Evolutionary conservation across 495 filamentous ascomycete genomes (phyloP), one percentile per base, ranked within the genome.

Genomic region (Trichoderma gamsii): DNA sequence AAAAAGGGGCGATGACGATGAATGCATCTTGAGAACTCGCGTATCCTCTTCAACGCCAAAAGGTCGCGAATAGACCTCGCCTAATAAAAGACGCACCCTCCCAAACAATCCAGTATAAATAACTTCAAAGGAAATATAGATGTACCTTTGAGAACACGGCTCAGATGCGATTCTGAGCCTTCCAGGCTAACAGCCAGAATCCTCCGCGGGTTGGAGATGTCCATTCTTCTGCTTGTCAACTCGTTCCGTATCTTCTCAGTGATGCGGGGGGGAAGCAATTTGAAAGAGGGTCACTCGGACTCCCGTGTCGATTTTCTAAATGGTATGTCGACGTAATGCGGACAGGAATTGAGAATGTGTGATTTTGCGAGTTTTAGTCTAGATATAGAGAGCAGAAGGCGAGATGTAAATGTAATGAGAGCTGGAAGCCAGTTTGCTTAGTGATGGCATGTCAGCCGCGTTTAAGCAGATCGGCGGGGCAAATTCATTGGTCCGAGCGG

Each of bases 121-220:
- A 38, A 52, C 21, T 38, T n/a, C 67, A 51, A 66, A 52, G 38
- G 38, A 41, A 49, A 65, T 67, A 41, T 35, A 43, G 13, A 15
- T 35, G 52, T 69, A 79, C 81, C 81, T 73, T 77, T 80, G 66
- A 83, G 78, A 13, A 82, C 76, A 21, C 72, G 69, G 65, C 73
- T 72, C 2, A 83, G 71, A 29, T 79, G 78, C 9, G 77, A 73
- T 1, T 71, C 74, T 18, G 80, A 80, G 38, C 78, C 77, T 12
- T 71, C 69, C 29, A 80, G 73, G 3, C 79, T 79, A 0, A 83
- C 80, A 44, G 81, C 81, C 46, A 83, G 71, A 63, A 83, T 81
- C 0, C 81, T 73, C 32, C 79, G 75, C 4, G 81, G 80, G 69
- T 83, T 82, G 38, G 72, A 65, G 11, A 83, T 76, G 35, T 84